Percentiles rank a stretch among this genome's conserved stretches.
Evolutionary conservation across 208 protist species (phyloP).

Genomic region (Strigomonas culicis): DNA sequence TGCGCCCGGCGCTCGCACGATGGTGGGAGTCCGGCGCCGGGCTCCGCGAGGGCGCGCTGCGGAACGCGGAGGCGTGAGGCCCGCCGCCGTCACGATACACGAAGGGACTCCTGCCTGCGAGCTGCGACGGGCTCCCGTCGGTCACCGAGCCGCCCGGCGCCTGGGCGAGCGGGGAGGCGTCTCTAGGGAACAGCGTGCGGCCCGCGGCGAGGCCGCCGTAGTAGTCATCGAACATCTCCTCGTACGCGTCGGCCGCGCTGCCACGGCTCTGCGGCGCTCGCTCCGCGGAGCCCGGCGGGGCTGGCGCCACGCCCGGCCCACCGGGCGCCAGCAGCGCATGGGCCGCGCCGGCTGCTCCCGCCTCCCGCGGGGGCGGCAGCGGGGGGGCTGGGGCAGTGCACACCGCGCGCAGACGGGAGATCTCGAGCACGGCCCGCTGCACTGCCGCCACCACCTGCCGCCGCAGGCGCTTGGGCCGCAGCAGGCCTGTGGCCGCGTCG

Average conservation of each 20-base stretch:
- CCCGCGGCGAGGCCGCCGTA: neutral
- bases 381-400: neutral
- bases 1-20: neutral
- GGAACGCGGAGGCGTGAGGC: neutral
- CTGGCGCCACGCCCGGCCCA: no score
- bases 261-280: no score
- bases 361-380: neutral
- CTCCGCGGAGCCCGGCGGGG: no score
- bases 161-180: no score
- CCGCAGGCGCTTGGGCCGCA: conserved; percentile 8
- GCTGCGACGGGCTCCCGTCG: no score
- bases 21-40: neutral
- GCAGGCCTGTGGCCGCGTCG: no score
- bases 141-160: no score
- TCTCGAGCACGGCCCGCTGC: conserved; percentile 28
- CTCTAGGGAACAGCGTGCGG: no score
- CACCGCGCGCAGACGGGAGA: conserved; percentile 18
- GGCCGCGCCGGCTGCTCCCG: neutral
- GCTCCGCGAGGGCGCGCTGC: neutral
- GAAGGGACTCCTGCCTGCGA: neutral
- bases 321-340: no score
- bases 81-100: neutral
- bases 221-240: conserved; percentile 13
- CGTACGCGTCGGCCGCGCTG: neutral
- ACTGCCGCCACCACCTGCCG: conserved; percentile 21